These are phyloP conservation scores for Dothidotthia symphoricarpi DNA, from an alignment of 2,329 filamentous ascomycete species.

Conservation along the genomic window DNA sequence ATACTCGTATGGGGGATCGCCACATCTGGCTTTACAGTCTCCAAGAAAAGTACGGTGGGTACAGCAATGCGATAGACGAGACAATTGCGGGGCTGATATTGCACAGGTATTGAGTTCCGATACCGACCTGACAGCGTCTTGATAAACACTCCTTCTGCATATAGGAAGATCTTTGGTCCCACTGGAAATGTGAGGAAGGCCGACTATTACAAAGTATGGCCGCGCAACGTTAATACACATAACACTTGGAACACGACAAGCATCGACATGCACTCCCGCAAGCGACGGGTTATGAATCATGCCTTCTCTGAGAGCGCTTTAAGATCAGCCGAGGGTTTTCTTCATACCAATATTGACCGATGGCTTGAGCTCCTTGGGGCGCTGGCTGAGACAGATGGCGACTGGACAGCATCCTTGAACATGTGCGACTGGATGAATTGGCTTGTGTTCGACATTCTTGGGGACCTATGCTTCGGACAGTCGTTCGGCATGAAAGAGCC, in stretches of 20 bases:
- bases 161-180: slow-evolving; percentile 47
- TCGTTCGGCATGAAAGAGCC: slow-evolving; percentile 36
- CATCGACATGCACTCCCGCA: slow-evolving; percentile 36
- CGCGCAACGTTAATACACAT: slow-evolving; percentile 32
- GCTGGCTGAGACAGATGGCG: slow-evolving; percentile 7
- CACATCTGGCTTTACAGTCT: slow-evolving; percentile 70
- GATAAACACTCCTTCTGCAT: slow-evolving; percentile 62
- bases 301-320: slow-evolving; percentile 43
- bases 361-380: slow-evolving; percentile 22
- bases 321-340: slow-evolving; percentile 41
- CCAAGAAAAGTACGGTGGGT: slow-evolving; percentile 67
- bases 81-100: neutral
- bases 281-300: slow-evolving; percentile 41
- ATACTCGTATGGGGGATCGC: slow-evolving; percentile 68
- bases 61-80: too few relatives aligned
- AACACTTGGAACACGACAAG: slow-evolving; percentile 39
- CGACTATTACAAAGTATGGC: slow-evolving; percentile 46
- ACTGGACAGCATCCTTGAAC: slow-evolving; percentile 15
- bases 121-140: slow-evolving; percentile 72
- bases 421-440: slow-evolving; percentile 29
- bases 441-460: slow-evolving; percentile 49
- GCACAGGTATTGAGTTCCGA: slow-evolving; percentile 48
- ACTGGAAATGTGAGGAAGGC: slow-evolving; percentile 48
- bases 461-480: slow-evolving; percentile 43
- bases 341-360: slow-evolving; percentile 26